Base-by-base conservation (phyloP, 441 rosid species). In the Eruca vesicaria region DNA sequence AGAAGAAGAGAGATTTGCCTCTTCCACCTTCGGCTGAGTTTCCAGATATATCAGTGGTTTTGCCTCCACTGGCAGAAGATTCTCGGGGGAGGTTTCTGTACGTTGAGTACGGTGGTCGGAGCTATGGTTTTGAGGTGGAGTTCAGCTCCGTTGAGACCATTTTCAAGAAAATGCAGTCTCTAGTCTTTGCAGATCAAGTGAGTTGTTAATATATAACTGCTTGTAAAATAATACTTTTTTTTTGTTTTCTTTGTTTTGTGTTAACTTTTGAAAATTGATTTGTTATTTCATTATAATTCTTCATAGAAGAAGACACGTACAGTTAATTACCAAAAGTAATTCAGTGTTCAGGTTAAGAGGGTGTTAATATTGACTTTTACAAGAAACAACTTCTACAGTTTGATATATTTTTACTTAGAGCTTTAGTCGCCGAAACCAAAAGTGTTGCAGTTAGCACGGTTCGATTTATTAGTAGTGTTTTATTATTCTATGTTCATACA, bases 61-160 rank as follows among this genome's bases (percentile, higher is more conserved):
- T 96, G 82, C 94, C 98, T 11, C 74, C 86, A 76, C 91, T 85
- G 2, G 70, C 79, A 0, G 83, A 86, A 7, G 66, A 28, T 19
- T 86, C 89, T 66, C 76, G 84, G 0, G 84, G 83, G 38, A 90
- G 75, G 6, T 95, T 83, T 79, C 85, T 91, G 1, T 85, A 86
- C 36, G 85, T 90, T 26, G 91, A 86, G 77, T 91, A 88, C 68
- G 97, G 97, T 60, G 99, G 97, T 14, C 86, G 84, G 77, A 83
- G 83, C 77, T 88, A 80, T 66, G 97, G 98, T 60, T 91, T 93
- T 72, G 98, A 93, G 66, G 45, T 87, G 48, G 84, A 89, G 79
- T 76, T 85, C 19, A 68, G 84, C 29, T 83, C 94, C 4, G 90
- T 90, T 35, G 97, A 88, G 77, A 71, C 58, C 57, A 84, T 90